These are phyloP conservation scores for Fragaria ananassa DNA, from an alignment of 306 rosid genomes.

Conservation along the genomic window DNA sequence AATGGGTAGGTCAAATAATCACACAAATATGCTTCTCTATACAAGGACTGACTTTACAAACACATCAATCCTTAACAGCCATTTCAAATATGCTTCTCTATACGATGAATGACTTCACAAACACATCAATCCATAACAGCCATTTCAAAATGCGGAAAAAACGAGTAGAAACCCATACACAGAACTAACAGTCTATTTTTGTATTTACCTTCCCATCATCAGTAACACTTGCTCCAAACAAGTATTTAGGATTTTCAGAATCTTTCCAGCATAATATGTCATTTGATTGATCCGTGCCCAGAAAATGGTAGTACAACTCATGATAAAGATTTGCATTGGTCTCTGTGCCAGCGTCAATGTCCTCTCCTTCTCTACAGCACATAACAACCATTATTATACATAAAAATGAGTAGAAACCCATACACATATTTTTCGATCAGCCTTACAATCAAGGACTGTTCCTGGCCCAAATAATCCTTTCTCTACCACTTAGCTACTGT, in stretches of 20 bases:
- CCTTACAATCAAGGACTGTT: not conserved
- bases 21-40: not conserved
- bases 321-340: conserved; percentile 72
- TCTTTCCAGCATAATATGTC: conserved; percentile 92
- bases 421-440: not conserved
- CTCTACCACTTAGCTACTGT: not conserved
- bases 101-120: not conserved
- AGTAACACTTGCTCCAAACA: conserved; percentile 59
- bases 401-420: not conserved
- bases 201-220: conserved; percentile 73
- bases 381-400: conserved; percentile 21
- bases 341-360: conserved; percentile 82
- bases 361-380: conserved; percentile 55
- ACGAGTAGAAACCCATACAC: not conserved
- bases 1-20: not conserved
- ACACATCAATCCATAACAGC: not conserved
- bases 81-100: not conserved
- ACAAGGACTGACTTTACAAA: not conserved
- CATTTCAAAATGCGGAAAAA: not conserved
- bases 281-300: conserved; percentile 77
- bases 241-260: conserved; percentile 65
- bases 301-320: conserved; percentile 72
- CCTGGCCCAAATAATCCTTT: not conserved
- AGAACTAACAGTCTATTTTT: not conserved
- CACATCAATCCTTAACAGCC: not conserved